Evolutionary conservation across 805 yeast species (phyloP), one percentile per base, ranked within the genome.

Genomic region (Nakazawaea wyomingensis): DNA sequence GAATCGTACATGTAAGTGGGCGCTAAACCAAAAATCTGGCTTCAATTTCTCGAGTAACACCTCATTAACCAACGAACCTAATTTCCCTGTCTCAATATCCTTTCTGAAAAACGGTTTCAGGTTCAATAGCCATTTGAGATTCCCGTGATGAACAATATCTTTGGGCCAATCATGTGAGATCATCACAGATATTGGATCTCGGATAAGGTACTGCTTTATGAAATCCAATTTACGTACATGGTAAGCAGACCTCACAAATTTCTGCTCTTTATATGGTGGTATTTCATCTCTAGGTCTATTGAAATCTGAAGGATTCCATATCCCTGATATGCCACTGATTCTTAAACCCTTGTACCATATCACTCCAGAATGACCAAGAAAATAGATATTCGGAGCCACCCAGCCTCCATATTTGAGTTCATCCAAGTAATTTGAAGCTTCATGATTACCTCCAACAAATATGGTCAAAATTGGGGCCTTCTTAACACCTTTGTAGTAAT

Each of bases 91-190:
- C 2, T 68, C 61, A 1, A 89, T 72, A 59, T 91, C 98, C 1
- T 54, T 53, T 46, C 63, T 66, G 59, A 93, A 85, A 54, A 71
- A 84, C 0, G 84, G 86, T 57, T 93, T 93, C 10, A 53, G 50
- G 21, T 56, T 54, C 19, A 91, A 53, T 9, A 93, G 63, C 19
- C 52, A 45, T 0, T 59, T 49, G n/a, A 68, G 14, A 52, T 85
- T 60, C 0, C 97, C 98, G 58, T 74, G 63, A 4, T 76, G 62
- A 34, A 73, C 83, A 8, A 90, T 80, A 3, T 85, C 86, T 32
- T 71, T 80, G 0, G 99, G 99, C 99, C 99, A 93, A 65, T 93
- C 99, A 61, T 93, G 99, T 26, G 86, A 76, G 41, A 91, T 47
- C 57, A 83, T 69, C 1, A 89, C 57, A 51, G 86, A 85, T 5